Conservation (phyloP, 208 protist species). For the Leishmania braziliensis region DNA sequence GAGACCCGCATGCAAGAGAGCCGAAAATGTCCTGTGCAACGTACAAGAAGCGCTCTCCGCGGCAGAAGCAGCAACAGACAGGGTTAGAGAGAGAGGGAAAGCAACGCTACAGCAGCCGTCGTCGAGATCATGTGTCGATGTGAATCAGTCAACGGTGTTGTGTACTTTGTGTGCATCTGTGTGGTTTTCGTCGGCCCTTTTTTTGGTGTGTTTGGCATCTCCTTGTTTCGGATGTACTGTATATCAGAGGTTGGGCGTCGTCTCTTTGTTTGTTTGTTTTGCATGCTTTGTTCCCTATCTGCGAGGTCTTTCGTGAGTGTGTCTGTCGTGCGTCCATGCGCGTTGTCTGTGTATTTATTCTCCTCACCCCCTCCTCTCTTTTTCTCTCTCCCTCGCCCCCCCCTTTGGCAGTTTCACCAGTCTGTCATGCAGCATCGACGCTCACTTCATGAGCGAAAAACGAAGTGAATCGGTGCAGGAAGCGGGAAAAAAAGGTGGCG, state of each 20-base stretch:
- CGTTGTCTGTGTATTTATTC: background rate
- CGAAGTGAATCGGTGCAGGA: background rate
- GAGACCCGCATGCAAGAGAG: background rate
- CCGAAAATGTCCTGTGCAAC: background rate
- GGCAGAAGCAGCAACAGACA: background rate
- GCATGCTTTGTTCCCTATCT: background rate
- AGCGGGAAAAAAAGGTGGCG: background rate
- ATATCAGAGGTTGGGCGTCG: background rate
- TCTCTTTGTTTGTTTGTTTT: background rate
- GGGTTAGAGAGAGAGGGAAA: background rate
- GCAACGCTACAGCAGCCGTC: background rate
- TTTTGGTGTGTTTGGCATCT: slow-evolving; percentile 1
- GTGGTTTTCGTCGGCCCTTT: background rate
- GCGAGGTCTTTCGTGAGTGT: background rate
- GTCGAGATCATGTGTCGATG: background rate
- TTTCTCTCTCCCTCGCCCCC: background rate
- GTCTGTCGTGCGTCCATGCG: background rate
- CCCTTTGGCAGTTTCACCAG: background rate
- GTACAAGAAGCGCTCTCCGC: background rate
- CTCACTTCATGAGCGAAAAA: background rate
- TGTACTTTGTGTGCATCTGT: background rate
- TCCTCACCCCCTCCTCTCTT: background rate
- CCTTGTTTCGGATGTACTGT: background rate
- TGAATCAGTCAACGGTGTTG: background rate
- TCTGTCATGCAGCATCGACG: background rate